Base-by-base conservation (phyloP, 2,329 filamentous ascomycete species). In the Apiospora arundinis region DNA sequence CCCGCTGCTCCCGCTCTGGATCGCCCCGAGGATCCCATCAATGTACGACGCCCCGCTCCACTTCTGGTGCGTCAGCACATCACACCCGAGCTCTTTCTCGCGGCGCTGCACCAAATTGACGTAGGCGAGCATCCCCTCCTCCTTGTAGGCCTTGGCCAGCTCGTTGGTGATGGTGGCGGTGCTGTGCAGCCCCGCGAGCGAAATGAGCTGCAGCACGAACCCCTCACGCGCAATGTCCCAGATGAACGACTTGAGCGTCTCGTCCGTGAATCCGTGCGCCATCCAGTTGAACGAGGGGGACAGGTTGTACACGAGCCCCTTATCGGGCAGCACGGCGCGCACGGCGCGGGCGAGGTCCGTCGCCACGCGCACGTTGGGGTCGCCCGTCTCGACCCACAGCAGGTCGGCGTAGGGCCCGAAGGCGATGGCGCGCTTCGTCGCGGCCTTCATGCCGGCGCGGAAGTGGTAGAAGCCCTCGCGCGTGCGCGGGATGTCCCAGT, bases 211-310 rank as follows among this genome's bases (percentile, higher is more conserved):
- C 76, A 92, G 82, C 12, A 90, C 90, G 79, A 91, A 95, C 72
- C 95, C 95, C 77, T 98, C 93, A 80, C 92, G 91, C 11, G 95
- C 96, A 75, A 99, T 90, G 81, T 98, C 95, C 95, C 95, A 98
- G 77, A 99, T 93, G 82, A 99, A 99, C 7, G 90, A 94, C 84
- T 93, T 94, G 70, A 99, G 88, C 7, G 92, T 92, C 73, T 90
- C 91, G 74, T 95, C 91, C 3, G 89, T 92, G 83, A 98, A 99
- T 42, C 95, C 96, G 80, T 98, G 95, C 14, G 91, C 91, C 90
- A 97, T 96, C 96, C 96, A 99, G 87, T 99, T 98, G 88, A 99
- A 99, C 11, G 94, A 97, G 0, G 96, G 96, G 5, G 92, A 95
- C 1, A 99, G 89, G 84, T 99, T 99, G 85, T 99, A 99, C 0